phyloP scores from a whole-genome alignment of 805 yeast genomes.

The Brettanomyces bruxellensis region DNA sequence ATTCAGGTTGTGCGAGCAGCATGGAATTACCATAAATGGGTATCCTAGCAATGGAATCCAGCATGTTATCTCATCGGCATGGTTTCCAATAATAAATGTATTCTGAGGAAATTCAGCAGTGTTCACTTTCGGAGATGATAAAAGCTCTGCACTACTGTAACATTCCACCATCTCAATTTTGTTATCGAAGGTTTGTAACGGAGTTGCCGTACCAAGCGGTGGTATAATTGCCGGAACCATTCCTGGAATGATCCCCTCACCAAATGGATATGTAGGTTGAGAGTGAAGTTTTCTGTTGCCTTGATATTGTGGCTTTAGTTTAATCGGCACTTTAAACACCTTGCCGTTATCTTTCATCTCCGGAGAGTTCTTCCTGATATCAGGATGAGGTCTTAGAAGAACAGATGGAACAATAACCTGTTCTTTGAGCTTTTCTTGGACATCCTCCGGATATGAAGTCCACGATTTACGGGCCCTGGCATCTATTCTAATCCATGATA shows the following conservation, averaged over 20 bases:
- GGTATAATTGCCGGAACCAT: constrained; percentile 1
- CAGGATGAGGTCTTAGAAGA: constrained; percentile 62
- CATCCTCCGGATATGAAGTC: constrained; percentile 61
- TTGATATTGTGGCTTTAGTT: constrained; percentile 16
- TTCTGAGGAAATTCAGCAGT: constrained; percentile 58
- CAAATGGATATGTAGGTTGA: neutral
- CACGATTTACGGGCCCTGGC: constrained; percentile 87
- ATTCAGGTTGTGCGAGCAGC: constrained; percentile 82
- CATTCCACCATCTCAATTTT: constrained; percentile 40
- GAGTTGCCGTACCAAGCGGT: neutral
- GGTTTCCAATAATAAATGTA: constrained; percentile 87
- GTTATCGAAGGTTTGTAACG: constrained; percentile 3
- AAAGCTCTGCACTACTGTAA: constrained; percentile 44
- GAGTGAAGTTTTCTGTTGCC: constrained; percentile 8
- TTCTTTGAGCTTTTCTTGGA: constrained; percentile 51
- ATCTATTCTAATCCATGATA: constrained; percentile 80
- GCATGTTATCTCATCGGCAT: constrained; percentile 89
- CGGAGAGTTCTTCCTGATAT: constrained; percentile 43
- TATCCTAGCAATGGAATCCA: constrained; percentile 87
- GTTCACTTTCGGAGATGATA: constrained; percentile 46
- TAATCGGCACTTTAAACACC: constrained; percentile 43
- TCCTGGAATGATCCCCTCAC: neutral
- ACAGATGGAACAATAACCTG: constrained; percentile 79
- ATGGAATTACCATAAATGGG: constrained; percentile 89
- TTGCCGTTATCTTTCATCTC: constrained; percentile 52